Evolutionary conservation across 768 basidiomycete species (phyloP).

Genomic region (Suillus discolor): DNA sequence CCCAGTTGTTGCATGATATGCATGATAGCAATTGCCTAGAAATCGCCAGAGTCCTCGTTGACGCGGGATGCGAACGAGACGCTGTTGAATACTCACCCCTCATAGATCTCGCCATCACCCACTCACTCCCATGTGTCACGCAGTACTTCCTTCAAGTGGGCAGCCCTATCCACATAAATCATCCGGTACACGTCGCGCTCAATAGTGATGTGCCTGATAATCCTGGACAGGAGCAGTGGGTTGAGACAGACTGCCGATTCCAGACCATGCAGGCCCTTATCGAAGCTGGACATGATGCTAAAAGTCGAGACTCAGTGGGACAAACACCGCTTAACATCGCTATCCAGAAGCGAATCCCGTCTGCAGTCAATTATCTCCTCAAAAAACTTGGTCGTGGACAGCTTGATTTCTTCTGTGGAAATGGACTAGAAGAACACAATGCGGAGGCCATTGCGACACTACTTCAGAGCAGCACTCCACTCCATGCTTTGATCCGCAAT

Average conservation of each 20-base stretch:
- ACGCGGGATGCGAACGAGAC: neutral
- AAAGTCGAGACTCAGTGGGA: neutral
- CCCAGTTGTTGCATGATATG: neutral
- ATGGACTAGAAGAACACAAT: neutral
- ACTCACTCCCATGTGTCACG: neutral
- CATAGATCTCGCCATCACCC: neutral
- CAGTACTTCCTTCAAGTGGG: neutral
- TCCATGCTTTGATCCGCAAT: neutral
- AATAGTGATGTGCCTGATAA: neutral
- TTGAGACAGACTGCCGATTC: neutral
- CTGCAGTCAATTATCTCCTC: neutral
- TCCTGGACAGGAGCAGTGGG: neutral
- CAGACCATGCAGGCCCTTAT: neutral
- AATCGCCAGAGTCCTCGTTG: neutral
- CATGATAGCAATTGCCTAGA: neutral
- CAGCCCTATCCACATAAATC: neutral
- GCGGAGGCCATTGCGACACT: neutral
- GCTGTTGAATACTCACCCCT: neutral
- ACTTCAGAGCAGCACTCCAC: neutral
- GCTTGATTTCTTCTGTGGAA: constrained; percentile 1
- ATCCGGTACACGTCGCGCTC: neutral
- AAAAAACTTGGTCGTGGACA: neutral
- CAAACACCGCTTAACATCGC: neutral
- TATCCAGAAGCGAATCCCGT: neutral
- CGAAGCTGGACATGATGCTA: neutral